Evolutionary conservation across 306 rosid genomes (phyloP).

Genomic region (Dryas alaskensis): DNA sequence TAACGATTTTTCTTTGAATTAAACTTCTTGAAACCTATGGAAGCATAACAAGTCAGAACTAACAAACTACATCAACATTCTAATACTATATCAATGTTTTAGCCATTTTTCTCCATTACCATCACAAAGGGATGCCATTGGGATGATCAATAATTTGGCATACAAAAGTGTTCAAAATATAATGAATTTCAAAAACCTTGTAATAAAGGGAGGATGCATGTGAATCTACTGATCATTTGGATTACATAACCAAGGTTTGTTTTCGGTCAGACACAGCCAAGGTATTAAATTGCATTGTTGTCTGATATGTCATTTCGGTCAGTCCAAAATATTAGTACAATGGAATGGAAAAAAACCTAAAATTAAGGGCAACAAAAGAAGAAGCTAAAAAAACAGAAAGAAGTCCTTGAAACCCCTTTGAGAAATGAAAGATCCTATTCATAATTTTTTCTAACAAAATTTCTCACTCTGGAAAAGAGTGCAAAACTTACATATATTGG

Average conservation of each 20-base stretch:
- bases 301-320: not conserved
- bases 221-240: not conserved
- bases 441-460: not conserved
- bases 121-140: not conserved
- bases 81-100: too few relatives aligned
- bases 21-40: not conserved
- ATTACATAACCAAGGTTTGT: not conserved
- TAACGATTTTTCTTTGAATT: not conserved
- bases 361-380: not conserved
- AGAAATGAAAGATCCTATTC: conserved; percentile 3
- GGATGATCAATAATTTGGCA: not conserved
- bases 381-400: not conserved
- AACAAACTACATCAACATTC: too few relatives aligned
- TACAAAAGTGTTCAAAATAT: not conserved
- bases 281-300: not conserved
- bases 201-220: not conserved
- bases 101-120: too few relatives aligned
- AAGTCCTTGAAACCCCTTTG: not conserved
- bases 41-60: not conserved
- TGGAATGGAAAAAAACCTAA: not conserved
- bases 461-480: not conserved
- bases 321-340: not conserved
- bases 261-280: too few relatives aligned
- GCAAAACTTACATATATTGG: not conserved
- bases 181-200: not conserved